Evolutionary conservation across 2,329 filamentous ascomycete species (phyloP).

Genomic region (Macrophomina pseudophaseolina): DNA sequence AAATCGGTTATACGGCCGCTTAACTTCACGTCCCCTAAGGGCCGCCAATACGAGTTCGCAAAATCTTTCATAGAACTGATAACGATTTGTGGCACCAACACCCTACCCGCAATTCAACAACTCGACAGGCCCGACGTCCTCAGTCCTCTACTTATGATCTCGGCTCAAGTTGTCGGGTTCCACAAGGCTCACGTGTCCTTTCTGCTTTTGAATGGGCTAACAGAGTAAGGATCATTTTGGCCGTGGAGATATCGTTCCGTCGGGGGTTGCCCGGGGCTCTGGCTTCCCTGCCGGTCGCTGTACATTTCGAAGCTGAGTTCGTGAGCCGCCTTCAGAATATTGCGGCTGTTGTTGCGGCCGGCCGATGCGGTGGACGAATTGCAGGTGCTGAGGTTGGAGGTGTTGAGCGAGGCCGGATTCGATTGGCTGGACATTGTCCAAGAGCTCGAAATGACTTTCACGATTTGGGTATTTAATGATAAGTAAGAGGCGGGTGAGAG

Average conservation of each 20-base stretch:
- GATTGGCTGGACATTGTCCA: not conserved
- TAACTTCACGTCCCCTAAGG: not conserved
- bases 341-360: not conserved
- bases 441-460: not conserved
- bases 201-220: not conserved
- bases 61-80: not conserved
- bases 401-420: not conserved
- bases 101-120: too few species aligned
- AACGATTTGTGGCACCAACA: not conserved
- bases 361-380: not conserved
- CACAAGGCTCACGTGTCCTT: not conserved
- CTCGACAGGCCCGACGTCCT: too few species aligned
- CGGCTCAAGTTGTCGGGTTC: not conserved
- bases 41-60: not conserved
- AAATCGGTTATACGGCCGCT: not conserved
- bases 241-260: not conserved
- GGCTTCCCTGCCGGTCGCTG: not conserved
- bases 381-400: not conserved
- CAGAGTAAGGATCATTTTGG: not conserved
- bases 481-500: not conserved
- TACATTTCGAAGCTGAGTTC: constrained; percentile 10
- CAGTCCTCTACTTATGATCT: too few species aligned
- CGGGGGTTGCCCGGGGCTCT: not conserved
- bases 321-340: not conserved
- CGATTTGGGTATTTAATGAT: not conserved